Evolutionary conservation across 345 rosid species (phyloP).

Genomic region (Syzygium aromaticum): DNA sequence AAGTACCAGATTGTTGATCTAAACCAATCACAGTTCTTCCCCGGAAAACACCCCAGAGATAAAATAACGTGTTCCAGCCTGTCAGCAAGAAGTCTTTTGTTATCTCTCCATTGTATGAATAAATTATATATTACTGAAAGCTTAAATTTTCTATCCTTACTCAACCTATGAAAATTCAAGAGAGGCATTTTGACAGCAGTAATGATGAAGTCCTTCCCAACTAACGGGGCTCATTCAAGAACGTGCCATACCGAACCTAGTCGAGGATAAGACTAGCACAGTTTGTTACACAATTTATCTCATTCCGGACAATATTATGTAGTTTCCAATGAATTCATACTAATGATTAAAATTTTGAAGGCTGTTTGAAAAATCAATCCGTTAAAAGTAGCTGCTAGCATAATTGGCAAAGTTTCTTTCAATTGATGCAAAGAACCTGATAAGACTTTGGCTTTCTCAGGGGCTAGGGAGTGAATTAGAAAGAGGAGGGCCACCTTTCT

Average conservation of each 20-base stretch:
- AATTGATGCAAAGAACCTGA: not conserved
- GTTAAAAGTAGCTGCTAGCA: not conserved
- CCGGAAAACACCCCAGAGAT: conserved; percentile 92
- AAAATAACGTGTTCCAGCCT: conserved; percentile 91
- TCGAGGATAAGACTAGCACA: not conserved
- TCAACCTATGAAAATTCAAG: conserved; percentile 1
- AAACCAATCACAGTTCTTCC: conserved; percentile 38
- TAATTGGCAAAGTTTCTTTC: not conserved
- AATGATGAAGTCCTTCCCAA: not conserved
- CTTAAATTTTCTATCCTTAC: not conserved
- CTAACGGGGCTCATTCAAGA: not conserved
- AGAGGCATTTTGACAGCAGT: not conserved
- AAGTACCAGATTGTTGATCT: conserved; percentile 12
- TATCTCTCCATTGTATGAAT: not conserved
- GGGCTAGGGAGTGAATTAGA: not conserved
- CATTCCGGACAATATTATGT: not conserved
- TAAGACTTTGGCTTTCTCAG: not conserved
- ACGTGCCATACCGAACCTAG: not conserved
- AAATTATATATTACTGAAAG: not conserved
- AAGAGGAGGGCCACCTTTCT: not conserved
- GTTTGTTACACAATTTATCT: not conserved
- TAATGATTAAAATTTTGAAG: not conserved
- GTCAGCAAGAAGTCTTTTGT: conserved; percentile 12
- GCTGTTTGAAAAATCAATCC: not conserved
- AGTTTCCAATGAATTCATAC: not conserved